Evolutionary conservation across 2,329 filamentous ascomycete genomes (phyloP), one percentile per base, ranked within the genome.

Genomic region (Pseudopithomyces maydicus): DNA sequence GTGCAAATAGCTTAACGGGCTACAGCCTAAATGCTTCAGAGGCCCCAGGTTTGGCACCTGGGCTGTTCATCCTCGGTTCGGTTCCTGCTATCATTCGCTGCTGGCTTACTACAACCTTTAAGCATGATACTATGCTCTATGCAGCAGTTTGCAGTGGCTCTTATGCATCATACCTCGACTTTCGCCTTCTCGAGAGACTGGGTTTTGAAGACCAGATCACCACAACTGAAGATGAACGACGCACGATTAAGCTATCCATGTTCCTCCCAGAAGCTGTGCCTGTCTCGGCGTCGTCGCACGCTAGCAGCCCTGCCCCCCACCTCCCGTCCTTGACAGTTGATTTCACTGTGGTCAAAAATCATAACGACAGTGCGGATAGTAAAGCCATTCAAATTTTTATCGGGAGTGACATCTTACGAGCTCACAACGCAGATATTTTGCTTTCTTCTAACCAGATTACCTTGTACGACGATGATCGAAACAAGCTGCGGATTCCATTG

Each of bases 21-120:
- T 72, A 69, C 35, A 92, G 92, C 2, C 82, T 96, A 19, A 92
- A 97, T 85, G 88, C 91, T 11, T 76, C 90, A 49, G 88, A 91
- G 53, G 86, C 88, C 23, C 88, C 89, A 23, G 87, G 85, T 41
- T 90, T 94, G 41, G 91, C 93, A 17, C 91, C 92, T 35, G 91
- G 92, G 8, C 82, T 97, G 56, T 92, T 92, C 72, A 85, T 96
- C 51, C 82, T 97, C 15, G 92, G 94, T 12, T 90, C 93, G 6
- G 92, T 96, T 6, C 95, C 95, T 6, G 91, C 92, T 29, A 97
- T 99, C 64, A 91, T 98, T 55, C 89, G 95, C 59, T 99, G 95
- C 79, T 98, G 95, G 93, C 82, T 98, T 66, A 94, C 91, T 23
- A 90, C 88, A 35, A 89, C 91, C 68, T 98, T 96, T 77, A 94